A percentile compares a stretch with the other conserved stretches of the same genome.
These are phyloP conservation scores for Naganishia vaughanmartiniae DNA, from an alignment of 768 basidiomycete species.

Conservation along the genomic window DNA sequence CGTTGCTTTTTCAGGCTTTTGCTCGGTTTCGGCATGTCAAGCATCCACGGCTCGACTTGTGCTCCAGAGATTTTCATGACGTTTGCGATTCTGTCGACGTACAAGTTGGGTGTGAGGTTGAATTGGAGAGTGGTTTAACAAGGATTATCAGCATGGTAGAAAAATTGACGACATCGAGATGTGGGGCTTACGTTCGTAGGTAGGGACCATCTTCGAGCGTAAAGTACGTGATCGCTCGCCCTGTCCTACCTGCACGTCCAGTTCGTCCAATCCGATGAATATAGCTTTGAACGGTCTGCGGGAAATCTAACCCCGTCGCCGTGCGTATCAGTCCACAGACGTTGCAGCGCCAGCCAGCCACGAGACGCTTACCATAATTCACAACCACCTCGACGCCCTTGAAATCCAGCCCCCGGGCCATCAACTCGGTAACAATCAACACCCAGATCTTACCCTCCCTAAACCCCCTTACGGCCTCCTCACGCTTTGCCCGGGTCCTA, in stretches of 20 bases:
- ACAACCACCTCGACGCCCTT: constrained; percentile 88
- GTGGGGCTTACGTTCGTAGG: constrained; percentile 65
- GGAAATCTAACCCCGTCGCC: no score
- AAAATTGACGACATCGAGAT: no score
- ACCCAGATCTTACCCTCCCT: constrained; percentile 88
- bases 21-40: constrained; percentile 88
- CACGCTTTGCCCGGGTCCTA: constrained; percentile 79
- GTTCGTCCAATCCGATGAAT: constrained; percentile 96
- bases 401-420: constrained; percentile 98
- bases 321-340: no score
- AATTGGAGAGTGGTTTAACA: no score
- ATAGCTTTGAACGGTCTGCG: constrained; percentile 90
- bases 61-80: constrained; percentile 92
- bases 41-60: constrained; percentile 86
- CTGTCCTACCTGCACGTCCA: constrained; percentile 85
- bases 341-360: no score
- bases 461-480: constrained; percentile 79
- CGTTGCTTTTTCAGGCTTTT: constrained; percentile 81
- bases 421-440: constrained; percentile 91
- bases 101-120: no score
- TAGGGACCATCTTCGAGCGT: constrained; percentile 88
- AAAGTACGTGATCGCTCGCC: constrained; percentile 93
- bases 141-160: not conserved
- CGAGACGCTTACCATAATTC: constrained; percentile 61
- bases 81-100: constrained; percentile 79